Evolutionary conservation across 805 yeast genomes (phyloP).

Genomic region (Clavispora phyllophila): DNA sequence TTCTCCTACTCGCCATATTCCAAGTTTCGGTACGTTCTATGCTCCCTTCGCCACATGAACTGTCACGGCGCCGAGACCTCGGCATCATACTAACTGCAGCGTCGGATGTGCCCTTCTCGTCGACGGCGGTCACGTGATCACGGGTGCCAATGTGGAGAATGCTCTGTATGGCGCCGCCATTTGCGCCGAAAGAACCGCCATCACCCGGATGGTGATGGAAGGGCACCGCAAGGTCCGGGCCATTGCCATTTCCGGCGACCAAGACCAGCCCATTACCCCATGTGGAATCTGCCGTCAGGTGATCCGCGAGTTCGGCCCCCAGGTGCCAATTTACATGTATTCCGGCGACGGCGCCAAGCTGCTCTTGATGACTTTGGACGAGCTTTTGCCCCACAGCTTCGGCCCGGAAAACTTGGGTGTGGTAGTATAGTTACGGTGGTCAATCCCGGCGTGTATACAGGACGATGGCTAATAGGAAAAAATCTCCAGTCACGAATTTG

Average conservation of each 20-base stretch:
- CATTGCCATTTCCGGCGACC: slow-evolving; percentile 64
- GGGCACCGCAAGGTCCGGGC: slow-evolving; percentile 47
- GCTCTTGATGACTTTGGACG: slow-evolving; percentile 46
- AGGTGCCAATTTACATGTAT: slow-evolving; percentile 66
- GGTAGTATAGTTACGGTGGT: too few relatives aligned
- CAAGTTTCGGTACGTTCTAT: slow-evolving; percentile 49
- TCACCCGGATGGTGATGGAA: slow-evolving; percentile 27
- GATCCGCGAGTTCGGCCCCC: slow-evolving; percentile 70
- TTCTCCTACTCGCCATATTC: slow-evolving; percentile 68
- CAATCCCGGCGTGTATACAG: too few relatives aligned
- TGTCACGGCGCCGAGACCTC: too few relatives aligned
- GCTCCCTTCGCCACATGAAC: too few relatives aligned
- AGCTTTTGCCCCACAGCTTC: slow-evolving; percentile 76
- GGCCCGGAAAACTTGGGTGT: slow-evolving; percentile 65
- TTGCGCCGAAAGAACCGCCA: slow-evolving; percentile 38
- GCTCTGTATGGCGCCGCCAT: slow-evolving; percentile 72
- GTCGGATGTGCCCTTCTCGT: slow-evolving; percentile 80
- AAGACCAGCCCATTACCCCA: slow-evolving; percentile 61
- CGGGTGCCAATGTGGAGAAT: slow-evolving; percentile 90
- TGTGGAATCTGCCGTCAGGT: slow-evolving; percentile 95
- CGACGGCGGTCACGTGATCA: slow-evolving; percentile 39
- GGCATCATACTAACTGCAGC: slow-evolving; percentile 30
- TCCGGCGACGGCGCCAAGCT: slow-evolving; percentile 43
- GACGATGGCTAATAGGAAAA: background rate
- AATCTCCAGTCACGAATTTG: background rate